A percentile compares a stretch with the other conserved stretches of the same genome.
Conservation (phyloP, 495 filamentous ascomycete genomes). For the Hypoxylon subgilvum region DNA sequence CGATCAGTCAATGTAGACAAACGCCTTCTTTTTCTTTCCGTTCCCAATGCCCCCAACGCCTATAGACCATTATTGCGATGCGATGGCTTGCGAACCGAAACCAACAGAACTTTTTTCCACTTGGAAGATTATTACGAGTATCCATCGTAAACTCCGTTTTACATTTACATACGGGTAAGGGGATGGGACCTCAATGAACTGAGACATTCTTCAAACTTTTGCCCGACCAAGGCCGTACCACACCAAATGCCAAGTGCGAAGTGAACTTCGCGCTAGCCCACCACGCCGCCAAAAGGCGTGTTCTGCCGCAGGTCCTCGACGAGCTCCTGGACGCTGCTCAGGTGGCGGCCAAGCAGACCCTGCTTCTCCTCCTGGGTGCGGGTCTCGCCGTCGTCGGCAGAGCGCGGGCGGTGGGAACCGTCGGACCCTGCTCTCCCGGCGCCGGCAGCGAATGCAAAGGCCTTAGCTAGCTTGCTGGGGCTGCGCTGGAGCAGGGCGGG, state of each 20-base stretch:
- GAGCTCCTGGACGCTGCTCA: conserved; percentile 89
- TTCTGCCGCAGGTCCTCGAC: conserved; percentile 88
- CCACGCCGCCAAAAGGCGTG: conserved; percentile 66
- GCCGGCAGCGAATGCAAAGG: conserved; percentile 47
- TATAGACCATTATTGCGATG: conserved; percentile 15
- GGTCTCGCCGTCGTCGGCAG: conserved; percentile 55
- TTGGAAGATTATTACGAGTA: background rate
- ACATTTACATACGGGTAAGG: too few species aligned
- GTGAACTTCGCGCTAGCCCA: conserved; percentile 37
- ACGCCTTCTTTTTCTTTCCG: conserved; percentile 15
- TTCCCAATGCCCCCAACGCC: conserved; percentile 14
- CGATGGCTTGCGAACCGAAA: too few species aligned
- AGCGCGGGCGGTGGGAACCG: conserved; percentile 44
- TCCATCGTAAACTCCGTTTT: too few species aligned
- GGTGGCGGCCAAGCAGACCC: conserved; percentile 74
- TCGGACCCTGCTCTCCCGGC: conserved; percentile 46
- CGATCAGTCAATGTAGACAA: background rate
- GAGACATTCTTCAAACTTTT: background rate
- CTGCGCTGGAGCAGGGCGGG: conserved; percentile 66
- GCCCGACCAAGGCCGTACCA: background rate
- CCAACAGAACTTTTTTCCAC: background rate
- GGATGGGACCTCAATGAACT: too few species aligned
- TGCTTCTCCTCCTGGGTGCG: conserved; percentile 88
- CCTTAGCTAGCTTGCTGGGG: conserved; percentile 70
- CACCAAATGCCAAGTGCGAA: background rate